These are phyloP conservation scores for Prinsepia uniflora DNA, from an alignment of 306 rosid species.

Conservation along the genomic window DNA sequence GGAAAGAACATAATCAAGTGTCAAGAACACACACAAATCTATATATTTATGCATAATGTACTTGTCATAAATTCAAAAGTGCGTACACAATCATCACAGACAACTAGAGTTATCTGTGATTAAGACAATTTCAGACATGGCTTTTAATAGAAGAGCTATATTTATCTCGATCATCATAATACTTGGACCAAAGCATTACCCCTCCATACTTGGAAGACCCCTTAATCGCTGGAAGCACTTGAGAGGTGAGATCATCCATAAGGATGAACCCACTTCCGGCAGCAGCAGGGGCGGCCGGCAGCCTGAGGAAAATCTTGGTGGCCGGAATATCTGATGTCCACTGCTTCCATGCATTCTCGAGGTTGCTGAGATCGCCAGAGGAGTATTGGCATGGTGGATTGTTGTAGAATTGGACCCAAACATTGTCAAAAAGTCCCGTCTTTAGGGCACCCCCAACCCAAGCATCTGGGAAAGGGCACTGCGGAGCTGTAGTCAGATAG, in stretches of 20 bases:
- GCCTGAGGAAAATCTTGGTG: conserved; percentile 42
- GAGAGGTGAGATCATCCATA: conserved; percentile 25
- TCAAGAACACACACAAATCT: not conserved
- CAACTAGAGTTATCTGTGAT: not conserved
- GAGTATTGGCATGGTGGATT: conserved; percentile 52
- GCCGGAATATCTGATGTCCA: conserved; percentile 48
- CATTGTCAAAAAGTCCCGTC: conserved; percentile 55
- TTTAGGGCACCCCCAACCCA: conserved; percentile 52
- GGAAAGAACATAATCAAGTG: not conserved
- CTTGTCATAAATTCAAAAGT: not conserved
- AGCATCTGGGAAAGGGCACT: conserved; percentile 61
- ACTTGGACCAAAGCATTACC: conserved; percentile 80
- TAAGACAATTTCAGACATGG: conserved; percentile 26
- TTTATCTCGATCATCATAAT: conserved; percentile 48
- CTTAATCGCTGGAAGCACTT: conserved; percentile 52
- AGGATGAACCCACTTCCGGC: conserved; percentile 62
- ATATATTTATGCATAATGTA: conserved; percentile 6
- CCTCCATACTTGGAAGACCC: conserved; percentile 57
- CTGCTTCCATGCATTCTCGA: conserved; percentile 46
- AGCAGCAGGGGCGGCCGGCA: conserved; percentile 50
- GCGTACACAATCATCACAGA: not conserved
- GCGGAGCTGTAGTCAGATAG: conserved; percentile 51
- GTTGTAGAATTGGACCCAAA: conserved; percentile 68
- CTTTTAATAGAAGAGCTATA: conserved; percentile 57
- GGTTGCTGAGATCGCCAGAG: conserved; percentile 32